phyloP scores from a whole-genome alignment of 2,329 filamentous ascomycete genomes.

The Arachnomyces sp. region DNA sequence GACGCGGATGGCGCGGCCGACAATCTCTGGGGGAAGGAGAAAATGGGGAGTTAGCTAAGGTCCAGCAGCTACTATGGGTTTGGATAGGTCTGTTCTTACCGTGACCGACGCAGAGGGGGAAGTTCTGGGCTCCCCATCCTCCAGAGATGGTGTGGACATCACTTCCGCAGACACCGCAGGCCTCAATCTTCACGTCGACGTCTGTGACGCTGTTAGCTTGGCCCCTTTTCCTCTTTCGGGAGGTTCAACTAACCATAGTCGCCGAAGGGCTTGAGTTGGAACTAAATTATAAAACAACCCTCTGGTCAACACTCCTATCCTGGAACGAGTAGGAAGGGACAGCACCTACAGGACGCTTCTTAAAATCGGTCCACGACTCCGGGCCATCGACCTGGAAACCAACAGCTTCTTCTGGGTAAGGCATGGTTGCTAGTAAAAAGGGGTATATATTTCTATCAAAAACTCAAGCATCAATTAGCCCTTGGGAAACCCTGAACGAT shows the following conservation, averaged over 20 bases:
- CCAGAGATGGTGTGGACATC: constrained; percentile 62
- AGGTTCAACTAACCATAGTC: constrained; percentile 46
- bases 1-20: constrained; percentile 60
- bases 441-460: no score
- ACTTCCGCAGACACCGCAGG: constrained; percentile 66
- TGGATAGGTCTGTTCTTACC: constrained; percentile 21
- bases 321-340: background rate
- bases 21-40: constrained; percentile 46
- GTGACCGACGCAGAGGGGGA: constrained; percentile 46
- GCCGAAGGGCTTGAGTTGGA: constrained; percentile 76
- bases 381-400: constrained; percentile 50
- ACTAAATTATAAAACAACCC: constrained; percentile 37
- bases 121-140: constrained; percentile 44
- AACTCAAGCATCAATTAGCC: no score
- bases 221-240: background rate
- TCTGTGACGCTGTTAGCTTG: constrained; percentile 39
- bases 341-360: constrained; percentile 44
- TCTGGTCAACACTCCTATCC: constrained; percentile 1
- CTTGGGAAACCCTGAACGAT: no score
- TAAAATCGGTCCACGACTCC: constrained; percentile 56
- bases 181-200: constrained; percentile 78
- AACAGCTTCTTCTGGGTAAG: constrained; percentile 38
- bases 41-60: background rate
- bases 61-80: background rate
- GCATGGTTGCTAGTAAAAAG: constrained; percentile 25